These are phyloP conservation scores for Carex sylvatica DNA, from an alignment of 202 grass and related monocot species.

Conservation along the genomic window DNA sequence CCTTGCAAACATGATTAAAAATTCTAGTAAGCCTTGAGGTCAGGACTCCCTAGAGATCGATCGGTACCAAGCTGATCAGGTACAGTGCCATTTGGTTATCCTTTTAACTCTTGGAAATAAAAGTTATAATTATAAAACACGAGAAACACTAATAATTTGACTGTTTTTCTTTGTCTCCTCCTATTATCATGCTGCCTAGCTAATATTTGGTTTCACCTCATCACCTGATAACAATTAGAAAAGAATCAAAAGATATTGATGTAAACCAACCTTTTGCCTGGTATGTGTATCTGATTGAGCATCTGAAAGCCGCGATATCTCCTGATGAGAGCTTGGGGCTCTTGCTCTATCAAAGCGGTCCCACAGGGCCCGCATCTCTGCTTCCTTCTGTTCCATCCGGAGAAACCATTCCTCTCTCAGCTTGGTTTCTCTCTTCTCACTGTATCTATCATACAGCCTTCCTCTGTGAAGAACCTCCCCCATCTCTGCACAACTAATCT, in stretches of 20 bases:
- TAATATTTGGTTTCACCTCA: neutral
- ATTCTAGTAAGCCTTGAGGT: neutral
- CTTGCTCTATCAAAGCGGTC: conserved; percentile 12
- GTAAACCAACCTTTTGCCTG: conserved; percentile 10
- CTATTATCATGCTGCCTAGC: neutral
- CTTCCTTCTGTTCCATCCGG: conserved; percentile 22
- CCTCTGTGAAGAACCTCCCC: conserved; percentile 25
- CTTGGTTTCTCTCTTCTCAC: conserved; percentile 30
- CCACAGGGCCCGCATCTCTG: conserved; percentile 24
- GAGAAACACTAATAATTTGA: neutral
- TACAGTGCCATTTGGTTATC: neutral
- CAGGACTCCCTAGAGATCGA: neutral
- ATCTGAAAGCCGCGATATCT: neutral
- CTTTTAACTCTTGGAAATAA: neutral
- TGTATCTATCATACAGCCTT: conserved; percentile 38
- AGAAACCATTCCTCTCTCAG: conserved; percentile 34
- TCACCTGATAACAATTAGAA: neutral
- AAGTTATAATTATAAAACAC: neutral
- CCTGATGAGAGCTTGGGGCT: neutral
- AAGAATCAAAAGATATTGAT: neutral
- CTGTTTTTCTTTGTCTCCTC: neutral
- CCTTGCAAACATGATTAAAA: neutral
- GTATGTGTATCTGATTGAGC: neutral
- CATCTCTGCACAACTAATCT: conserved; percentile 1
- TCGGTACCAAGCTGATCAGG: neutral